Evolutionary conservation across 2,329 filamentous ascomycete genomes (phyloP).

Genomic region (Apiospora saccharicola): DNA sequence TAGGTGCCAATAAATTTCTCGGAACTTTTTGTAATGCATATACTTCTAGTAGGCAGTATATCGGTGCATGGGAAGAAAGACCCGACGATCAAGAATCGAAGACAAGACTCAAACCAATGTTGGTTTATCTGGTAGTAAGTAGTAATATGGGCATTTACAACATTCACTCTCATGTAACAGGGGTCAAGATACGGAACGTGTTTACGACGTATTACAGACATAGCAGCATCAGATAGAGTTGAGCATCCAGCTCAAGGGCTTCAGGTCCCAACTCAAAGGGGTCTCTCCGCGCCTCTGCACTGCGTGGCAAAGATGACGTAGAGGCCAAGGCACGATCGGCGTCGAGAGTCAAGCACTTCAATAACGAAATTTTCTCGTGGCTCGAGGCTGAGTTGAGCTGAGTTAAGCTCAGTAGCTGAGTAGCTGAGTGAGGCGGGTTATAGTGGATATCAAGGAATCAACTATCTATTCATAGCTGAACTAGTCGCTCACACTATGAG

Average conservation of each 20-base stretch:
- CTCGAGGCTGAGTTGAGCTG: slow-evolving; percentile 2
- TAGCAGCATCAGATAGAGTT: background rate
- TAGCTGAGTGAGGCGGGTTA: background rate
- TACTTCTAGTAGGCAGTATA: no score
- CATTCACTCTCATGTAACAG: background rate
- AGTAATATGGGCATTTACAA: background rate
- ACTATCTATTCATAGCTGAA: background rate
- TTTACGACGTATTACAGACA: background rate
- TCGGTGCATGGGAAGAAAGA: no score
- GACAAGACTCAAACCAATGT: no score
- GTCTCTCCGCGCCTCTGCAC: background rate
- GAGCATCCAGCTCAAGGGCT: background rate
- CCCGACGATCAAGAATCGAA: no score
- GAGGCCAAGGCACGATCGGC: background rate
- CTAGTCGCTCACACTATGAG: background rate
- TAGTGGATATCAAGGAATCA: no score
- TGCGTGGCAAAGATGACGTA: background rate
- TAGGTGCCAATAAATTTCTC: no score
- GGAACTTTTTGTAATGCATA: no score
- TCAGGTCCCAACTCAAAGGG: background rate
- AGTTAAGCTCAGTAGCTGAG: background rate
- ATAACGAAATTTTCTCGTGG: background rate
- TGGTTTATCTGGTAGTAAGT: no score
- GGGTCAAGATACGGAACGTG: background rate
- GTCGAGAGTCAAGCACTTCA: background rate